Conservation (phyloP, 176 grass and related monocot species). For the Zoysia pacifica region DNA sequence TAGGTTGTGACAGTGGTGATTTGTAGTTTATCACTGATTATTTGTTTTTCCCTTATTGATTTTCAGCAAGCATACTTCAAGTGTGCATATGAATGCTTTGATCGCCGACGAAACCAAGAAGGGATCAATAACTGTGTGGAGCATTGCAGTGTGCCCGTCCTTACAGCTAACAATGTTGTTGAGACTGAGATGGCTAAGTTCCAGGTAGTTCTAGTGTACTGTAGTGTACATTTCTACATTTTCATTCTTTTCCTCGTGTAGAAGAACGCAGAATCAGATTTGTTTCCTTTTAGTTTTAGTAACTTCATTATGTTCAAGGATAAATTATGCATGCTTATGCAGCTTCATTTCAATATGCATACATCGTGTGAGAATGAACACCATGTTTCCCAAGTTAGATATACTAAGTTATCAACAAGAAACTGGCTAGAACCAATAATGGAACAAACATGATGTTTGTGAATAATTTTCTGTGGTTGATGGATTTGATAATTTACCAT, state of each 20-base stretch:
- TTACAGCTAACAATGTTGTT: slow-evolving; percentile 78
- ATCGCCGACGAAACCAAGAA: slow-evolving; percentile 69
- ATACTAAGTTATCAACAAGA: background rate
- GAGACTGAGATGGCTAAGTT: slow-evolving; percentile 93
- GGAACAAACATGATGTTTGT: background rate
- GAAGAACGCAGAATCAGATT: background rate
- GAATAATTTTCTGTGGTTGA: background rate
- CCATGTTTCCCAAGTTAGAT: background rate
- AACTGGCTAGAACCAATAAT: background rate
- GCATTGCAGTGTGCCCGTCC: slow-evolving; percentile 78
- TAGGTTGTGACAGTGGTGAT: background rate
- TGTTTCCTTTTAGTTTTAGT: background rate
- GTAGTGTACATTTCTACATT: background rate
- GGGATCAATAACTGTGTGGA: slow-evolving; percentile 83
- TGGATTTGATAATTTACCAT: background rate
- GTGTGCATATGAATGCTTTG: slow-evolving; percentile 94
- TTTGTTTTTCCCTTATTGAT: slow-evolving; percentile 34
- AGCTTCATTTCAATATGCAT: no score
- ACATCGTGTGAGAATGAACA: background rate
- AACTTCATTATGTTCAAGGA: background rate
- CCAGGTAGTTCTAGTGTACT: slow-evolving; percentile 61
- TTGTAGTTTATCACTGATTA: background rate
- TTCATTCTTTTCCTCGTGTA: background rate
- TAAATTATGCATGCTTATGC: background rate
- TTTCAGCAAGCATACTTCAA: slow-evolving; percentile 95